Conservation (phyloP, 768 basidiomycete genomes). For the Stropharia rugosoannulata region DNA sequence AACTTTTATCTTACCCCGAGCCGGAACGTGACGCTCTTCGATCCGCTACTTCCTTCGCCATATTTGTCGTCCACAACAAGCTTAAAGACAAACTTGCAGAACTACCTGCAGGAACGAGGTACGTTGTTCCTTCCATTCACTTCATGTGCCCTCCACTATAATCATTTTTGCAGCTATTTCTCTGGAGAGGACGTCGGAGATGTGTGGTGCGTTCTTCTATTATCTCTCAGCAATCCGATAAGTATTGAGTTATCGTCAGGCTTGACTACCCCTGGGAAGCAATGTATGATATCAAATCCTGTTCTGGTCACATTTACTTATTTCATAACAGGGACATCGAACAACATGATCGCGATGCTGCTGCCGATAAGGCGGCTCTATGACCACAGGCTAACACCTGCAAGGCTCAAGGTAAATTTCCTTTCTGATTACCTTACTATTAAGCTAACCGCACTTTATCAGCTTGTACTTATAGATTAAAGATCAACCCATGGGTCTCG, state of each 20-base stretch:
- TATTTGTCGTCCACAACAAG: slow-evolving; percentile 97
- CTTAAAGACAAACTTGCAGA: slow-evolving; percentile 80
- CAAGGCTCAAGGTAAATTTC: neutral
- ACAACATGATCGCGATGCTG: slow-evolving; percentile 66
- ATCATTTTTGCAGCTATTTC: slow-evolving; percentile 12
- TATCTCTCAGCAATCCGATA: neutral
- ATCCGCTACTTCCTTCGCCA: slow-evolving; percentile 72
- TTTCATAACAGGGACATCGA: slow-evolving; percentile 62
- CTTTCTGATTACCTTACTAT: neutral
- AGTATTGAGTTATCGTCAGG: slow-evolving; percentile 37
- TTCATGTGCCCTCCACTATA: neutral
- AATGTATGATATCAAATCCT: slow-evolving; percentile 40
- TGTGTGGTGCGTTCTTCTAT: slow-evolving; percentile 17
- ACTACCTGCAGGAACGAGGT: slow-evolving; percentile 69
- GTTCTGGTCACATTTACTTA: neutral
- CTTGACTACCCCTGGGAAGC: slow-evolving; percentile 87
- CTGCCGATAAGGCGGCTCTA: slow-evolving; percentile 11
- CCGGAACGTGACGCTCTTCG: slow-evolving; percentile 69
- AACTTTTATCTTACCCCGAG: slow-evolving; percentile 64
- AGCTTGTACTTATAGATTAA: slow-evolving; percentile 4
- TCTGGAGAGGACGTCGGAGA: slow-evolving; percentile 22
- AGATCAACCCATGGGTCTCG: neutral
- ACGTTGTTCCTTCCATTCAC: neutral
- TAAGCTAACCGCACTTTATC: neutral
- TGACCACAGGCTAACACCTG: neutral